Conservation (phyloP, 1,284 basidiomycete genomes). For the Neonothopanus nambi region DNA sequence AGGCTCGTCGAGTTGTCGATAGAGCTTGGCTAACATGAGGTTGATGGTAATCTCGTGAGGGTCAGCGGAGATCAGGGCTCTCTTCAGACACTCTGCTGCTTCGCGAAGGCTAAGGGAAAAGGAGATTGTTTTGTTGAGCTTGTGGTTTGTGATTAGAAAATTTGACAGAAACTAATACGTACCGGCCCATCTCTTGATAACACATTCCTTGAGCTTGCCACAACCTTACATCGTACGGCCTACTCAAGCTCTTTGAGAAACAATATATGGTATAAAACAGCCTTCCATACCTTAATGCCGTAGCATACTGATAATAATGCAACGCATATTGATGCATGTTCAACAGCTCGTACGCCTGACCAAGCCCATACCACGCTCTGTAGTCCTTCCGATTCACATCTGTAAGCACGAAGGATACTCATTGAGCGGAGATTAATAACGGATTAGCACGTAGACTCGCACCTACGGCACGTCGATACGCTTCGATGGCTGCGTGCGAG, state of each 20-base stretch:
- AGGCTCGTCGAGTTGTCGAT: slow-evolving; percentile 66
- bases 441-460: background rate
- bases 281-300: slow-evolving; percentile 74
- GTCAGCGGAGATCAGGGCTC: slow-evolving; percentile 85
- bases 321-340: slow-evolving; percentile 97
- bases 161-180: slow-evolving; percentile 20
- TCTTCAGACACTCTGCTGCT: slow-evolving; percentile 86
- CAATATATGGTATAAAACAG: slow-evolving; percentile 13
- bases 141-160: too few relatives aligned
- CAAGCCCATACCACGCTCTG: slow-evolving; percentile 97
- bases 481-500: slow-evolving; percentile 97
- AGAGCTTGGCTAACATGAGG: slow-evolving; percentile 77
- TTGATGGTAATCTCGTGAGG: slow-evolving; percentile 75
- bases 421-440: background rate
- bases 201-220: slow-evolving; percentile 96
- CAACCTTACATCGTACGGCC: slow-evolving; percentile 94
- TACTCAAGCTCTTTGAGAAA: slow-evolving; percentile 29
- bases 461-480: slow-evolving; percentile 87
- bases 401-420: slow-evolving; percentile 22
- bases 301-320: slow-evolving; percentile 96
- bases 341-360: slow-evolving; percentile 95
- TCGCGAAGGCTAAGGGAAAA: slow-evolving; percentile 75
- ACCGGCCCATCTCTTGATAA: slow-evolving; percentile 90
- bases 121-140: slow-evolving; percentile 7
- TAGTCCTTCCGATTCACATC: slow-evolving; percentile 98